A percentile compares a stretch with the other conserved stretches of the same genome.
Evolutionary conservation across 441 rosid species (phyloP).

Genomic region (California macrophylla): DNA sequence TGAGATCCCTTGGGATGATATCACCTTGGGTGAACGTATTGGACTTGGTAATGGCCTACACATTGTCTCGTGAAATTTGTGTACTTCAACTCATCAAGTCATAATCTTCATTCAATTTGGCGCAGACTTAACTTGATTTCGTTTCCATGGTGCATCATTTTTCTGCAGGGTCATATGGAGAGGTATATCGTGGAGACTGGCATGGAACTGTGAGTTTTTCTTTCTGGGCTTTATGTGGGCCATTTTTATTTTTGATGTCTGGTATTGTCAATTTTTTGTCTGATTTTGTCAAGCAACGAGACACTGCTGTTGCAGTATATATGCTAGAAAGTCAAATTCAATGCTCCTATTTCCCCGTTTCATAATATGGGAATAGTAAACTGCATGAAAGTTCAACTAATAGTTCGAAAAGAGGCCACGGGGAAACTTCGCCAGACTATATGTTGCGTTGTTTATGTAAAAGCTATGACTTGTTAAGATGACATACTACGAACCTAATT

Average conservation of each 20-base stretch:
- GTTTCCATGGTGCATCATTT: slow-evolving; percentile 19
- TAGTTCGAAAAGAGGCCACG: too few species aligned
- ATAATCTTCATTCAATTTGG: slow-evolving; percentile 13
- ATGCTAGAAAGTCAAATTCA: too few species aligned
- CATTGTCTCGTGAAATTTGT: slow-evolving; percentile 20
- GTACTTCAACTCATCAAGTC: slow-evolving; percentile 10
- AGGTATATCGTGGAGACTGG: slow-evolving; percentile 94
- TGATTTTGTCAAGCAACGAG: not conserved
- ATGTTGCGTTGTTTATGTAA: too few species aligned
- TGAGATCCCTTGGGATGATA: slow-evolving; percentile 88
- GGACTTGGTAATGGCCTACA: slow-evolving; percentile 73
- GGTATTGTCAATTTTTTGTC: slow-evolving; percentile 3
- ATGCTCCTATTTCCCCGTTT: too few species aligned
- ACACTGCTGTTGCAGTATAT: not conserved
- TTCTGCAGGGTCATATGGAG: slow-evolving; percentile 89
- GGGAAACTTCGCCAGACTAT: too few species aligned
- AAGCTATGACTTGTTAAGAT: not conserved
- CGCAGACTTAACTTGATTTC: not conserved
- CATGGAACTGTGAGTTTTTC: slow-evolving; percentile 77
- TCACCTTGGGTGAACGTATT: slow-evolving; percentile 83
- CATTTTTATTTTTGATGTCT: not conserved
- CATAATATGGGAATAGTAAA: too few species aligned
- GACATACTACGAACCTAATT: not conserved
- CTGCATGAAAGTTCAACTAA: too few species aligned
- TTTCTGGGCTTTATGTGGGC: slow-evolving; percentile 1